A percentile compares a stretch with the other conserved stretches of the same genome.
Conservation (phyloP, 2,329 filamentous ascomycete genomes). For the Penicillium sp. region DNA sequence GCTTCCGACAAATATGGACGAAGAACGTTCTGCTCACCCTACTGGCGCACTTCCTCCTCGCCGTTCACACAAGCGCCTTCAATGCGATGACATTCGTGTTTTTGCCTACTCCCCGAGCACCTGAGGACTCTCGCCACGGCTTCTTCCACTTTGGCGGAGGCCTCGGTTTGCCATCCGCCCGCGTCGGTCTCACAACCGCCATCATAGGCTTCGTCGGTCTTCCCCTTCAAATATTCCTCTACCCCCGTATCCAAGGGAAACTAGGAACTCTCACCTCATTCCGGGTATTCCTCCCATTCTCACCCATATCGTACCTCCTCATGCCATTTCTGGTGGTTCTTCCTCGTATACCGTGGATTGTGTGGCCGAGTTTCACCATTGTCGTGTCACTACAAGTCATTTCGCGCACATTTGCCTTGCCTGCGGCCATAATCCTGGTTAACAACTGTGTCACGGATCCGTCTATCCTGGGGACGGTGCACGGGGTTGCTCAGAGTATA, state of each 20-base stretch:
- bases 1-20: slow-evolving; percentile 51
- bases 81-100: slow-evolving; percentile 73
- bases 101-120: slow-evolving; percentile 63
- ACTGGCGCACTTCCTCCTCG: slow-evolving; percentile 61
- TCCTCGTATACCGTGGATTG: slow-evolving; percentile 49
- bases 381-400: slow-evolving; percentile 66
- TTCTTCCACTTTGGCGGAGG: slow-evolving; percentile 63
- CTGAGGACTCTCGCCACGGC: slow-evolving; percentile 37
- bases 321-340: slow-evolving; percentile 67
- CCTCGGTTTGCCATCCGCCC: slow-evolving; percentile 64
- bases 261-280: slow-evolving; percentile 66
- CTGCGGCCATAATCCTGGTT: slow-evolving; percentile 54
- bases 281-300: slow-evolving; percentile 63
- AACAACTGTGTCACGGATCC: slow-evolving; percentile 58
- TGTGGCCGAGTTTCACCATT: slow-evolving; percentile 62
- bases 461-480: slow-evolving; percentile 53
- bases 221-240: slow-evolving; percentile 63
- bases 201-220: slow-evolving; percentile 73
- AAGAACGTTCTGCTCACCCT: slow-evolving; percentile 54
- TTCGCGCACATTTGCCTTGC: slow-evolving; percentile 64
- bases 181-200: slow-evolving; percentile 72
- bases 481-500: slow-evolving; percentile 55
- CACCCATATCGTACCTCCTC: slow-evolving; percentile 64
- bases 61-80: slow-evolving; percentile 70
- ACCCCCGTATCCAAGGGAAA: slow-evolving; percentile 60